Base-by-base conservation (phyloP, 176 grass and related monocot genomes). In the Lolium perenne region DNA sequence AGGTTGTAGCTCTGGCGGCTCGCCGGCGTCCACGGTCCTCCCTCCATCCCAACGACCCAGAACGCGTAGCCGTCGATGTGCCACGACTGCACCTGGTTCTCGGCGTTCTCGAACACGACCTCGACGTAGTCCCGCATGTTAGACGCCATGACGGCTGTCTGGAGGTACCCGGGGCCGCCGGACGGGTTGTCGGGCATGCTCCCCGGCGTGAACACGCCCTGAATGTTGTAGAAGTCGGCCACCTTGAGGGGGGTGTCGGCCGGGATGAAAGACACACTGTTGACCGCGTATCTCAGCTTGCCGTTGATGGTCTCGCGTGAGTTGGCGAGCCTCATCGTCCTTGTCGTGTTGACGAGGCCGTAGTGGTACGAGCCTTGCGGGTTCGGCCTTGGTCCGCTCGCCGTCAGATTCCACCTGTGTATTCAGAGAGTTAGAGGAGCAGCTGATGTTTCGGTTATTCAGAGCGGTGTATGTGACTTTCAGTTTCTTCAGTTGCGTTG, bases 341-440 rank as follows among this genome's bases (percentile, higher is more conserved):
- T 91, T 29, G 96, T 98, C 9, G 96, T 98, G 82, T 98, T 95
- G 7, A 98, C 92, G 2, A 92, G 83, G 11, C 96, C 96, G 1
- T 98, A 98, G 82, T 98, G 96, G 81, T 94, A 98, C 5, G 96
- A 98, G 12, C 96, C 96, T 72, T 98, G 96, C n/a, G 96, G 96
- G 14, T 98, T 98, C 25, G 93, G 96, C 72, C 96, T 98, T n/a
- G 96, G 96, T 49, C 95, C 96, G 18, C 96, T 98, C 0, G 96
- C 93, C 10, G 96, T 98, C 74, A 98, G 80, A 61, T 98, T 98
- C 91, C 93, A 94, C 71, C 96, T 98, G 91, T 47, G 50, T 53
- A 51, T 32, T 75, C 72, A 74, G 21, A 54, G 9, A 77, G 2
- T 71, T 63, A 0, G 7, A 22, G 38, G 23, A 89, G 5, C 64